Evolutionary conservation across 2,329 filamentous ascomycete genomes (phyloP).

Genomic region (Ilyonectria robusta): DNA sequence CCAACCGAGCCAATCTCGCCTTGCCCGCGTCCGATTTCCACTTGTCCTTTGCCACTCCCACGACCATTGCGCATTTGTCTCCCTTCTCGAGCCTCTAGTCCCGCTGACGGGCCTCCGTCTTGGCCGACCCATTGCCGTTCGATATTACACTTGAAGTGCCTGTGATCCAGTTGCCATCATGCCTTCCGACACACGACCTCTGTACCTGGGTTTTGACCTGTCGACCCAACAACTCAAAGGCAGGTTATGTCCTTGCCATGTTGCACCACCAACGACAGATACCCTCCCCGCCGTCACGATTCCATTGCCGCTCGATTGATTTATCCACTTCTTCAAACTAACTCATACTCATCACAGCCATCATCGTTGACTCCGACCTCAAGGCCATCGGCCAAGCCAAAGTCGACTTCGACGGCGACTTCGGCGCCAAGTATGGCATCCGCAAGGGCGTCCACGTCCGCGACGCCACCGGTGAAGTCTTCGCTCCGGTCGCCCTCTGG

Average conservation of each 20-base stretch:
- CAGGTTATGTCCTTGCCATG: conserved; percentile 48
- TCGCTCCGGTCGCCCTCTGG: conserved; percentile 94
- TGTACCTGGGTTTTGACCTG: conserved; percentile 95
- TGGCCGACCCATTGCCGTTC: conserved; percentile 14
- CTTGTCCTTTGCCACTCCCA: not conserved
- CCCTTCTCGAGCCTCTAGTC: not conserved
- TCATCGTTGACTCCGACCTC: conserved; percentile 87
- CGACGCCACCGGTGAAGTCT: conserved; percentile 87
- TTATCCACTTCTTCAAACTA: conserved; percentile 6
- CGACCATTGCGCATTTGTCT: conserved; percentile 5
- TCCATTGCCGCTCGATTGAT: not conserved
- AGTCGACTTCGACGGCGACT: conserved; percentile 94
- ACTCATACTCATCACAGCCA: conserved; percentile 64
- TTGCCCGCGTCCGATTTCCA: not conserved
- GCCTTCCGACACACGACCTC: conserved; percentile 59
- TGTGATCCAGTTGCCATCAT: conserved; percentile 11
- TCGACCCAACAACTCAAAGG: conserved; percentile 98
- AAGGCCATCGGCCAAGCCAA: conserved; percentile 88
- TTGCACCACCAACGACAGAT: not conserved
- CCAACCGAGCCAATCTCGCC: not conserved
- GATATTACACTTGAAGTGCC: conserved; percentile 5
- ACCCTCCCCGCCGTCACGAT: not conserved
- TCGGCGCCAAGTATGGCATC: conserved; percentile 79
- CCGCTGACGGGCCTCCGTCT: not conserved
- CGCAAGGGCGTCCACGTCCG: conserved; percentile 91